Conservation (phyloP, 192 early-diverging fungal genomes). For the Haplosporangium gracile region DNA sequence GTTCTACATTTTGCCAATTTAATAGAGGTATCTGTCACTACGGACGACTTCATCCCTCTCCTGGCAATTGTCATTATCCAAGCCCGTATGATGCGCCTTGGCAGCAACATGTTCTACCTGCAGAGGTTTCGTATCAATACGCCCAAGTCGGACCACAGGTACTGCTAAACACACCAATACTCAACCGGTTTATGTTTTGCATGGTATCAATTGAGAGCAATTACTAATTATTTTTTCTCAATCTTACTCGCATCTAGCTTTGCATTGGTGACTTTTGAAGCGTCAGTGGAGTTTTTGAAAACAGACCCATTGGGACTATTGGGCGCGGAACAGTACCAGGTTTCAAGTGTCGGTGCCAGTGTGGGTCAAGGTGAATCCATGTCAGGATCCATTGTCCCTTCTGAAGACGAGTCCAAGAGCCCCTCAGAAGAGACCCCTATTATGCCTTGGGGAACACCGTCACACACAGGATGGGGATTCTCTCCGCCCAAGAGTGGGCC, state of each 20-base stretch:
- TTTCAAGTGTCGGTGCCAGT: conserved; percentile 9
- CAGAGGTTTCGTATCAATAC: conserved; percentile 62
- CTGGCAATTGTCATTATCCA: conserved; percentile 65
- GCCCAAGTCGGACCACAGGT: conserved; percentile 62
- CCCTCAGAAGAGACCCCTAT: conserved; percentile 23
- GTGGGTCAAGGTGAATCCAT: conserved; percentile 1
- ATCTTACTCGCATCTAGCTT: conserved; percentile 44
- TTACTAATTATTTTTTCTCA: conserved; percentile 5
- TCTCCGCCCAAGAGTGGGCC: conserved; percentile 36
- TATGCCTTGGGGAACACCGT: conserved; percentile 49
- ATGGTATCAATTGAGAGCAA: background rate
- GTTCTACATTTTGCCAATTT: conserved; percentile 4
- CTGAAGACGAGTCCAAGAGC: conserved; percentile 19
- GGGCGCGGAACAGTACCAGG: conserved; percentile 16
- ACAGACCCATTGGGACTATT: conserved; percentile 61
- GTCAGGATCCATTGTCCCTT: conserved; percentile 9
- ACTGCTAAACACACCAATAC: background rate
- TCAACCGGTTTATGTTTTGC: background rate
- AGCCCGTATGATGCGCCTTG: conserved; percentile 54
- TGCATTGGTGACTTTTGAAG: conserved; percentile 63
- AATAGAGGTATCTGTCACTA: conserved; percentile 60
- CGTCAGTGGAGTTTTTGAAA: conserved; percentile 64
- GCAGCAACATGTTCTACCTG: conserved; percentile 65
- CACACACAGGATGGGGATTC: conserved; percentile 53
- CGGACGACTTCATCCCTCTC: conserved; percentile 70